Evolutionary conservation across 257 asterid species (phyloP).

Genomic region (Paulownia fortunei): DNA sequence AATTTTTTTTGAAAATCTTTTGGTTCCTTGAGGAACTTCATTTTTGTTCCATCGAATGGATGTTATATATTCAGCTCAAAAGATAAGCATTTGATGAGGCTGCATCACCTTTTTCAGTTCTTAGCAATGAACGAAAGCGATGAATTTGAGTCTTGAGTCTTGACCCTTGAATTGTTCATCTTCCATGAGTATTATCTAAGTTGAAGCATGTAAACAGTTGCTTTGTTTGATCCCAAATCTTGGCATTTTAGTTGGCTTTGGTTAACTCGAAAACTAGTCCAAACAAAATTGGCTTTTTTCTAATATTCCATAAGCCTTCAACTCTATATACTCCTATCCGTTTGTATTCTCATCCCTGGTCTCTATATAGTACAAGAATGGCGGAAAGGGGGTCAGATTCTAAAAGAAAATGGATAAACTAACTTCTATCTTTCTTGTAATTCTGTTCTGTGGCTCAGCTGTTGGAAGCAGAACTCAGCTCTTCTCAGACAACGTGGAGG

Average conservation of each 20-base stretch:
- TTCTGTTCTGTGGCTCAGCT: slow-evolving; percentile 25
- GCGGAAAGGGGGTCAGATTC: not conserved
- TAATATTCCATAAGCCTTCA: not conserved
- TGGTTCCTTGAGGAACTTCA: no score
- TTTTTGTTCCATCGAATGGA: no score
- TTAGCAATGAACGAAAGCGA: not conserved
- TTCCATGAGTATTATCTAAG: not conserved
- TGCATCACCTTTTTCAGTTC: no score
- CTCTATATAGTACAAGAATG: not conserved
- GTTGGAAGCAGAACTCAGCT: slow-evolving; percentile 30
- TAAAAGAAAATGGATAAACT: slow-evolving; percentile 19
- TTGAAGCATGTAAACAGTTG: not conserved
- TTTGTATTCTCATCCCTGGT: slow-evolving; percentile 1
- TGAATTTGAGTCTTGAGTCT: not conserved
- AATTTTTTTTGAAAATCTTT: no score
- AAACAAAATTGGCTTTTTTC: not conserved
- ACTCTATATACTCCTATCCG: slow-evolving; percentile 3
- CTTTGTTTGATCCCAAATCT: not conserved
- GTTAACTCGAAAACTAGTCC: not conserved
- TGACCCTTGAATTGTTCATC: not conserved
- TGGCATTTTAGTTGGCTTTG: slow-evolving; percentile 2
- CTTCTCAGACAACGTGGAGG: not conserved
- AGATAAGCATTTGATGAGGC: no score
- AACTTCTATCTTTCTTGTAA: not conserved
- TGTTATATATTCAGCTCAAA: no score